Evolutionary conservation across 2,329 filamentous ascomycete genomes (phyloP), one percentile per base, ranked within the genome.

Genomic region (Lachnellula cervina): DNA sequence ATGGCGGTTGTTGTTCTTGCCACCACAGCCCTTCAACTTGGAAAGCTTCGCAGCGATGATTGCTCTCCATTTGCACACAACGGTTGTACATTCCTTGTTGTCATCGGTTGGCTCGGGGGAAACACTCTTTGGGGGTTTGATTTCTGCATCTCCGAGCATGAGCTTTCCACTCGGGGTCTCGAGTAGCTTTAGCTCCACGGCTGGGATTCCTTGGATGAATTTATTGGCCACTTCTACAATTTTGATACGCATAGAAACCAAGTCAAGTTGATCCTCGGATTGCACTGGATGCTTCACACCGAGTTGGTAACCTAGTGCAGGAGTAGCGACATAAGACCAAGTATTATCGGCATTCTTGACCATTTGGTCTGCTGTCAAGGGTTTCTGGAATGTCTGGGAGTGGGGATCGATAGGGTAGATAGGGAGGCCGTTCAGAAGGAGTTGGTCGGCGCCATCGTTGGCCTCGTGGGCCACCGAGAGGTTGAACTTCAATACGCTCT

Each of bases 111-210:
- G 66, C 19, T 62, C 64, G 40, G 57, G 42, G 7, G 51, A 40
- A 34, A 51, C 42, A 34, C 58, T 67, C 45, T 61, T 71, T 66
- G 60, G 69, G 25, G 55, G 55, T 16, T 43, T 44, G 14, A 63
- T 69, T 50, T 76, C 70, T 42, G 82, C 70, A 43, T 72, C 71
- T 44, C 73, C 76, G 60, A 88, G 81, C 68, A 81, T 70, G 38
- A 88, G 73, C 49, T 80, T 77, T 52, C 77, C 78, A 16, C 71
- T 71, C 4, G 77, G 74, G 1, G 80, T 81, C 73, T 84, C 80
- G 68, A 90, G 74, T 17, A 89, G 73, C 62, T 80, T 80, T 46
- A 89, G 73, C 46, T 80, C 77, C 55, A 90, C 75, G 28, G 73
- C 72, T 38, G 80, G 78, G 23, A 85, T 73, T 23, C 72, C 76